phyloP scores from a whole-genome alignment of 2,329 filamentous ascomycete species.

The Alternaria sp. region DNA sequence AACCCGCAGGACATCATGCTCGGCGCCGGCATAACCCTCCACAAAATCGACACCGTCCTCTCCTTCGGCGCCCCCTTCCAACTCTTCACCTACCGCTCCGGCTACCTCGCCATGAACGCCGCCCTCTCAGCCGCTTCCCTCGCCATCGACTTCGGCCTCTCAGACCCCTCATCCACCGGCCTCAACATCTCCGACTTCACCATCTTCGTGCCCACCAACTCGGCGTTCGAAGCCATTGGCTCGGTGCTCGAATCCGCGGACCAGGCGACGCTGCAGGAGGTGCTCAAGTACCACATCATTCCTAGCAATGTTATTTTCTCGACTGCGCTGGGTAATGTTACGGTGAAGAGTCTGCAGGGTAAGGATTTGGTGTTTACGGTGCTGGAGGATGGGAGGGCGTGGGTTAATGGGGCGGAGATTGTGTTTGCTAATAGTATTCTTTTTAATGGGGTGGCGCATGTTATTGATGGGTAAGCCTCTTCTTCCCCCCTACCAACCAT shows the following conservation, averaged over 20 bases:
- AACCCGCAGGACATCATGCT: conserved; percentile 29
- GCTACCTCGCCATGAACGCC: conserved; percentile 33
- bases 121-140: conserved; percentile 19
- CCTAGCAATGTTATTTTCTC: conserved; percentile 36
- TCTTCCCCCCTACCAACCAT: too few relatives aligned
- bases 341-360: conserved; percentile 29
- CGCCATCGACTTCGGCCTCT: conserved; percentile 27
- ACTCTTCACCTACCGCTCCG: conserved; percentile 34
- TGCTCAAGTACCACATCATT: conserved; percentile 36
- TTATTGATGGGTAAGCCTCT: conserved; percentile 34
- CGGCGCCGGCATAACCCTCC: conserved; percentile 34
- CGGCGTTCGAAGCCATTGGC: conserved; percentile 69
- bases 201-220: conserved; percentile 77
- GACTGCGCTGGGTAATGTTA: conserved; percentile 30
- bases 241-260: conserved; percentile 28
- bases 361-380: conserved; percentile 32
- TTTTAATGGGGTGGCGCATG: conserved; percentile 35
- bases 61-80: conserved; percentile 35
- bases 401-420: conserved; percentile 34
- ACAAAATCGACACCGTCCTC: conserved; percentile 34
- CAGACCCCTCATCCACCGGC: conserved; percentile 12
- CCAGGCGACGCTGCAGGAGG: conserved; percentile 25
- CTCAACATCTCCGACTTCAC: conserved; percentile 68
- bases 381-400: conserved; percentile 29
- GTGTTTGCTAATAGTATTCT: conserved; percentile 31